A percentile compares a stretch with the other conserved stretches of the same genome.
phyloP scores from a whole-genome alignment of 2,329 filamentous ascomycete species.

The Aureobasidium mangrovei region DNA sequence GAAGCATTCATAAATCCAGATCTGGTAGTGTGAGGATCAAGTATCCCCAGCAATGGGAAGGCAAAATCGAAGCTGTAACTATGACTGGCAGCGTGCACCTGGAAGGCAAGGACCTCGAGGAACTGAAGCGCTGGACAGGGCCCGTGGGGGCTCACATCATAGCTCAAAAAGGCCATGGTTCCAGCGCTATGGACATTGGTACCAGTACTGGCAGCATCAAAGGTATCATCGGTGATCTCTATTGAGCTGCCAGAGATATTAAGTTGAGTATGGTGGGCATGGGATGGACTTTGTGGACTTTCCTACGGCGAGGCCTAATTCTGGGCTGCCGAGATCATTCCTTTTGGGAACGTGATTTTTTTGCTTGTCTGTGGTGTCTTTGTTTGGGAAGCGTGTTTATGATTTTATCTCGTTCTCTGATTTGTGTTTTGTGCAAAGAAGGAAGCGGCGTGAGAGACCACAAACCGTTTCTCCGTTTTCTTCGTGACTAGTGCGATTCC shows the following conservation, averaged over 20 bases:
- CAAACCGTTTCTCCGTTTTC: too few species aligned
- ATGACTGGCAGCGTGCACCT: conserved; percentile 31
- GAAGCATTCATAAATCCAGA: conserved; percentile 29
- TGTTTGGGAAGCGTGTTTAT: too few species aligned
- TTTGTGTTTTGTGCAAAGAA: neutral
- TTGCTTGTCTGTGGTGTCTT: too few species aligned
- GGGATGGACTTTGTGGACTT: neutral
- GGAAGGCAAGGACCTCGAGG: conserved; percentile 31
- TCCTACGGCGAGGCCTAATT: too few species aligned
- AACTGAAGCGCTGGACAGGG: conserved; percentile 24
- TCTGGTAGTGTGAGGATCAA: conserved; percentile 29
- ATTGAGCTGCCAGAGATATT: too few species aligned
- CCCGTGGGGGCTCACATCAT: conserved; percentile 25
- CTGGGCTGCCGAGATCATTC: too few species aligned
- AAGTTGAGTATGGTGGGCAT: neutral
- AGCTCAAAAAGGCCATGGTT: conserved; percentile 32
- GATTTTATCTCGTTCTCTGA: too few species aligned
- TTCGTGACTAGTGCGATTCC: too few species aligned
- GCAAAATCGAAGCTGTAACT: conserved; percentile 30
- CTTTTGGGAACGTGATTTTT: too few species aligned
- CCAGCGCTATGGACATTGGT: conserved; percentile 28
- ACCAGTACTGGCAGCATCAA: conserved; percentile 22
- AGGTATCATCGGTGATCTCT: conserved; percentile 19
- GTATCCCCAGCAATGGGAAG: conserved; percentile 37
- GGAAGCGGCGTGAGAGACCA: neutral